Percentiles rank a stretch among this genome's conserved stretches.
Conservation (phyloP, 2,329 filamentous ascomycete genomes). For the Fonsecaea pedrosoi region DNA sequence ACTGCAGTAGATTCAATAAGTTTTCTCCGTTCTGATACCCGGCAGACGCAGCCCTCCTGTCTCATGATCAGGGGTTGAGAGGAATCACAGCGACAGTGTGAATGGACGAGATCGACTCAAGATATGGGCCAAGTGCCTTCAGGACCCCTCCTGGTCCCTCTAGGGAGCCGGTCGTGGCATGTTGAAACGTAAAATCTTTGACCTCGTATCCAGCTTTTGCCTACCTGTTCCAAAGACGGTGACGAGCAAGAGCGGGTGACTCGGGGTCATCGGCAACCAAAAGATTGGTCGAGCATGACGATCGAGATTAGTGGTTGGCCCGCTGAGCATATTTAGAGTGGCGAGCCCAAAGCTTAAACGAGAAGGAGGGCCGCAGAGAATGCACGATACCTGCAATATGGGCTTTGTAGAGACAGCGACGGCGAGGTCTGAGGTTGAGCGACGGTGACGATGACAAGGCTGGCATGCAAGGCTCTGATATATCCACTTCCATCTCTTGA, state of each 20-base stretch:
- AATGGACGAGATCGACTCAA: constrained; percentile 17
- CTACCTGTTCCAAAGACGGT: neutral
- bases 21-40: neutral
- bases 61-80: constrained; percentile 11
- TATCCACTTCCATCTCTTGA: neutral
- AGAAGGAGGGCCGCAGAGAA: neutral
- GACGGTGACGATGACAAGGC: constrained; percentile 1
- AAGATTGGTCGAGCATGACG: constrained; percentile 6
- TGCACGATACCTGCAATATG: neutral
- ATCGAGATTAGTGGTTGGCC: constrained; percentile 15
- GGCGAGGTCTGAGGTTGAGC: neutral
- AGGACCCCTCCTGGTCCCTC: neutral
- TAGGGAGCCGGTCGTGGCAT: neutral
- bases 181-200: neutral
- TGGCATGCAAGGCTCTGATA: constrained; percentile 2
- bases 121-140: constrained; percentile 10
- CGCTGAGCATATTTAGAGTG: constrained; percentile 8
- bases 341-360: constrained; percentile 4
- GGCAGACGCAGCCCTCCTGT: constrained; percentile 3
- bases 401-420: constrained; percentile 3
- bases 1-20: neutral
- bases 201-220: constrained; percentile 4
- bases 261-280: constrained; percentile 22
- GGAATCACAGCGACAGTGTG: constrained; percentile 3
- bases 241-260: neutral